phyloP scores from a whole-genome alignment of 768 basidiomycete genomes.

The Xanthoconium stramineum region DNA sequence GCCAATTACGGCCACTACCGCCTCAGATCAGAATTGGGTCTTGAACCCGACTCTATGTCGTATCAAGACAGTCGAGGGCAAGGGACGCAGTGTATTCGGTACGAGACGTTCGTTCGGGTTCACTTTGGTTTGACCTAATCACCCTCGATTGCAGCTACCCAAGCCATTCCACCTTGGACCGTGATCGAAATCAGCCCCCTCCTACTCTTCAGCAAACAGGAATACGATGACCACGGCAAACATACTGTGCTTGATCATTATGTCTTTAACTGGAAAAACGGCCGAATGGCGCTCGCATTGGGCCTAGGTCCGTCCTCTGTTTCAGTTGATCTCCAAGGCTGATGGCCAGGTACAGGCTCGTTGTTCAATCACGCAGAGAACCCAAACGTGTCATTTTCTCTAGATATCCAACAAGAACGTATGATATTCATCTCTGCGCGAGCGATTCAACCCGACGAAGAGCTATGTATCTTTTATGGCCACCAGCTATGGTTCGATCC shows the following conservation, averaged over 20 bases:
- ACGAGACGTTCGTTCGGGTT: constrained; percentile 6
- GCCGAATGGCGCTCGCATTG: constrained; percentile 72
- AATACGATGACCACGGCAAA: constrained; percentile 63
- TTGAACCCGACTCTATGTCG: constrained; percentile 49
- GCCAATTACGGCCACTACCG: constrained; percentile 12
- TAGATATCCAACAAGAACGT: constrained; percentile 51
- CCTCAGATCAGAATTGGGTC: constrained; percentile 1
- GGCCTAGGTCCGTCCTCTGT: constrained; percentile 57
- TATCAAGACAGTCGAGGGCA: constrained; percentile 43
- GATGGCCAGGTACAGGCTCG: constrained; percentile 50
- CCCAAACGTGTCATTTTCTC: constrained; percentile 68
- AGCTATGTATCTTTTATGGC: constrained; percentile 78
- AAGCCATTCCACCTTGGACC: constrained; percentile 46
- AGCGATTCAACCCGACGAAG: constrained; percentile 56
- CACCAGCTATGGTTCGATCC: constrained; percentile 64
- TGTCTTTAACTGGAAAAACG: constrained; percentile 72
- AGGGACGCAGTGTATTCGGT: constrained; percentile 70
- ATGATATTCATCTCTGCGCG: constrained; percentile 62
- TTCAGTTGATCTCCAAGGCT: neutral
- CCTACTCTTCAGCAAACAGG: constrained; percentile 65
- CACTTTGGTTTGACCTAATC: neutral
- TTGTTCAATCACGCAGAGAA: constrained; percentile 73
- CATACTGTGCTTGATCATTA: constrained; percentile 72
- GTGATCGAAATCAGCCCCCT: constrained; percentile 86
- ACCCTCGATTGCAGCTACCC: constrained; percentile 32